Percentiles rank a stretch among this genome's conserved stretches.
Evolutionary conservation across 129 eudicot genomes (phyloP).

Genomic region (Flaveria robusta): DNA sequence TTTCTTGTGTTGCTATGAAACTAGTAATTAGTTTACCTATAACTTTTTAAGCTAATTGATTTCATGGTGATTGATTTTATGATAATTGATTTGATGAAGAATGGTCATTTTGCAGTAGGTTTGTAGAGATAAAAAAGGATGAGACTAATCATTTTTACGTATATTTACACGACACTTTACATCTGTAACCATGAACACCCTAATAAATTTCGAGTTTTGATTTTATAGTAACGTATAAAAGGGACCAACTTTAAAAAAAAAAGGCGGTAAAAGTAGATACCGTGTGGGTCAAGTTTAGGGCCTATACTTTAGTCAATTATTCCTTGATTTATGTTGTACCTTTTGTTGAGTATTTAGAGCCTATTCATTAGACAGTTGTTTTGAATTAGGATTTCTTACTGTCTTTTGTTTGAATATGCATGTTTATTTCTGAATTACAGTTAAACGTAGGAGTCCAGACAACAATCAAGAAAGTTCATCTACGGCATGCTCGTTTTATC

Average conservation of each 20-base stretch:
- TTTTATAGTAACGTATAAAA: neutral
- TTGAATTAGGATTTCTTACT: neutral
- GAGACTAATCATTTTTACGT: neutral
- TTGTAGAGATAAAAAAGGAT: neutral
- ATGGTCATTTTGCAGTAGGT: neutral
- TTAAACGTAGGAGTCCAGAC: slow-evolving; percentile 34
- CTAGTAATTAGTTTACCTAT: neutral
- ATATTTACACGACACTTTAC: neutral
- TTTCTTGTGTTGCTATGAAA: neutral
- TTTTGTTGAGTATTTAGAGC: neutral
- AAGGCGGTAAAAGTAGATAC: neutral
- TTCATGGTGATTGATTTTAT: neutral
- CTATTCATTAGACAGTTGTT: neutral
- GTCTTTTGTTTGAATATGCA: slow-evolving; percentile 16
- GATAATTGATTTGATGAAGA: neutral
- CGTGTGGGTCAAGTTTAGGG: neutral
- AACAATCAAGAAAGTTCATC: slow-evolving; percentile 26
- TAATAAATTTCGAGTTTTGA: neutral
- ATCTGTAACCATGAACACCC: neutral
- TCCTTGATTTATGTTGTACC: neutral
- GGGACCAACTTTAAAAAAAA: neutral
- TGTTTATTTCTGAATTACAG: slow-evolving; percentile 32
- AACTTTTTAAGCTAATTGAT: neutral
- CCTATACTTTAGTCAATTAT: neutral
- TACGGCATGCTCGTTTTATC: neutral